phyloP scores from a whole-genome alignment of 2,329 filamentous ascomycete species.

The Trichoderma asperellum region DNA sequence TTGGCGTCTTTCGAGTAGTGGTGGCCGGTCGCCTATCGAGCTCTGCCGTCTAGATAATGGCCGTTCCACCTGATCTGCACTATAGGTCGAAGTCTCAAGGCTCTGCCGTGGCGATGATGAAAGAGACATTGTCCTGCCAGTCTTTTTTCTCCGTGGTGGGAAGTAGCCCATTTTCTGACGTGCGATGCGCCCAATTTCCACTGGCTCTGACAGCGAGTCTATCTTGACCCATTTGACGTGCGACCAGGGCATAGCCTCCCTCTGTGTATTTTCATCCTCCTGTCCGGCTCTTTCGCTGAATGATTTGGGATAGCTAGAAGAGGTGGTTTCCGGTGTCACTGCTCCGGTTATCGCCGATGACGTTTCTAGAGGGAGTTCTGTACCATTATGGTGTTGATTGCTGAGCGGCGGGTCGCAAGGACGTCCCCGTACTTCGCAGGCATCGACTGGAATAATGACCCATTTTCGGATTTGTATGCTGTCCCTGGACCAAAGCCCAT shows the following conservation, averaged over 20 bases:
- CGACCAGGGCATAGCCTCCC: constrained; percentile 73
- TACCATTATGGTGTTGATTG: constrained; percentile 44
- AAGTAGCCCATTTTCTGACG: constrained; percentile 86
- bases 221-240: constrained; percentile 90
- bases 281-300: neutral
- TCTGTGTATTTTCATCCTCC: constrained; percentile 35
- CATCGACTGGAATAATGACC: constrained; percentile 84
- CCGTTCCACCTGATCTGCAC: constrained; percentile 44
- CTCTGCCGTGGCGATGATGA: constrained; percentile 70
- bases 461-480: constrained; percentile 82
- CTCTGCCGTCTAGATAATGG: constrained; percentile 50
- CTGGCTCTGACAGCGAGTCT: constrained; percentile 67
- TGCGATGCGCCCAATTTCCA: constrained; percentile 85
- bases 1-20: constrained; percentile 40
- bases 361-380: constrained; percentile 58
- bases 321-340: neutral
- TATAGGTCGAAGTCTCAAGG: constrained; percentile 58
- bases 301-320: constrained; percentile 21
- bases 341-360: constrained; percentile 25
- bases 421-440: constrained; percentile 80
- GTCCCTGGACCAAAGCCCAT: constrained; percentile 93
- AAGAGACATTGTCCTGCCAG: constrained; percentile 66
- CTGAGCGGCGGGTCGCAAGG: constrained; percentile 59
- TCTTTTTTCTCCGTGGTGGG: constrained; percentile 88
- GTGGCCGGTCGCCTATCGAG: constrained; percentile 45